These are phyloP conservation scores for Handroanthus guayacan DNA, from an alignment of 257 asterid species.

Conservation along the genomic window DNA sequence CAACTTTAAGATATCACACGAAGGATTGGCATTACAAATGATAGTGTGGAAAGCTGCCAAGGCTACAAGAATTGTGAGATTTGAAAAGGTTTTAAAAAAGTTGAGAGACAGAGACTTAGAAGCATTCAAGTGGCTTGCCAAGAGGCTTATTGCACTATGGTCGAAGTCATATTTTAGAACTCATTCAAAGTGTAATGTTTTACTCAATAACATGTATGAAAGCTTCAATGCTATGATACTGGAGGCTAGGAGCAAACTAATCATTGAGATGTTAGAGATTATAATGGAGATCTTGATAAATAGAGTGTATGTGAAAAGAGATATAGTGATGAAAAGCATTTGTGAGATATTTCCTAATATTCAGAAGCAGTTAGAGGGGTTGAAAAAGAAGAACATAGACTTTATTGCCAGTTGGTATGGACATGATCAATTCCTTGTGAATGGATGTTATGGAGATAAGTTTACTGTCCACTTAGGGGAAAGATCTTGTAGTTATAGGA, in stretches of 20 bases:
- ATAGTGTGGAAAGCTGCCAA: background rate
- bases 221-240: background rate
- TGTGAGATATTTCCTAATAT: background rate
- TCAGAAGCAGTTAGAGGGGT: background rate
- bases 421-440: too few relatives aligned
- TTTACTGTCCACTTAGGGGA: too few relatives aligned
- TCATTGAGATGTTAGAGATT: background rate
- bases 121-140: background rate
- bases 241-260: background rate
- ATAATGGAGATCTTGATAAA: background rate
- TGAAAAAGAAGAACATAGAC: too few relatives aligned
- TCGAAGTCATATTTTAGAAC: background rate
- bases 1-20: background rate
- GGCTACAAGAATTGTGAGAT: background rate
- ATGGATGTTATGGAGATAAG: too few relatives aligned
- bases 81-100: background rate
- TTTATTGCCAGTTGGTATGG: too few relatives aligned
- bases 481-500: too few relatives aligned
- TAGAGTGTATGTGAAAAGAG: background rate
- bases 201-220: background rate
- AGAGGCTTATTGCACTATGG: background rate
- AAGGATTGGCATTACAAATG: background rate
- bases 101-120: background rate
- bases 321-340: background rate
- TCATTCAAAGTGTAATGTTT: background rate